Evolutionary conservation across 352 stramenopile species (phyloP), one percentile per base, ranked within the genome.

Genomic region (Nothophytophthora sp.): DNA sequence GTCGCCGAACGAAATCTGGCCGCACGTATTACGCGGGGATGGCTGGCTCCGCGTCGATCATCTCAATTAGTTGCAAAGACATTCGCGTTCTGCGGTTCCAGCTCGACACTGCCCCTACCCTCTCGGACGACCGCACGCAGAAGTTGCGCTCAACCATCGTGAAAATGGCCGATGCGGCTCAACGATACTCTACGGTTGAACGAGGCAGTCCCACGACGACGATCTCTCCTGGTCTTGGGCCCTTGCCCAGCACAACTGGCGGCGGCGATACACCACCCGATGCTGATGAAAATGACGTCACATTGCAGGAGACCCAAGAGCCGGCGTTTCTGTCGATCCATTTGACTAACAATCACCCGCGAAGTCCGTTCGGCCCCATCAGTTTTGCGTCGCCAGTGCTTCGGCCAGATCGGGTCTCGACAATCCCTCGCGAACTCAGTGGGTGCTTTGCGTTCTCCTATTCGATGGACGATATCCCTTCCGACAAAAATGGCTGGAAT

Each of bases 11-110:
- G 11, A 82, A 83, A 41, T 70, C 75, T 35, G 75, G 74, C 18
- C 67, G 74, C 12, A 70, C 66, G 9, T 77, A 81, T 39, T 78
- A 73, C 45, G 67, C 67, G n/a, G 67, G 73, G 1, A 68, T 77
- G 55, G 50, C 76, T 15, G 47, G 62, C 4, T 67, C 58, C 35
- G 63, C 62, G 19, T 81, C 72, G 2, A 70, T 86, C 20, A 58
- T 95, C 8, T 61, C 72, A 2, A 67, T 95, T 16, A 74, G 55
- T n/a, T 95, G 81, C 64, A 95, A 95, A 45, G 84, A 95, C 51
- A 68, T 90, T 4, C 76, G 84, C 3, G 53, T 74, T 19, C 75
- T 95, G 68, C 70, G 77, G 27, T 66, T 95, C 36, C 77, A 92
- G 37, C 27, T 92, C 11, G 76, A 87, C 20, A 80, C 67, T 0